Percentiles rank a stretch among this genome's conserved stretches.
Conservation (phyloP, 108 stramenopile species). For the Nitzschia inconspicua region DNA sequence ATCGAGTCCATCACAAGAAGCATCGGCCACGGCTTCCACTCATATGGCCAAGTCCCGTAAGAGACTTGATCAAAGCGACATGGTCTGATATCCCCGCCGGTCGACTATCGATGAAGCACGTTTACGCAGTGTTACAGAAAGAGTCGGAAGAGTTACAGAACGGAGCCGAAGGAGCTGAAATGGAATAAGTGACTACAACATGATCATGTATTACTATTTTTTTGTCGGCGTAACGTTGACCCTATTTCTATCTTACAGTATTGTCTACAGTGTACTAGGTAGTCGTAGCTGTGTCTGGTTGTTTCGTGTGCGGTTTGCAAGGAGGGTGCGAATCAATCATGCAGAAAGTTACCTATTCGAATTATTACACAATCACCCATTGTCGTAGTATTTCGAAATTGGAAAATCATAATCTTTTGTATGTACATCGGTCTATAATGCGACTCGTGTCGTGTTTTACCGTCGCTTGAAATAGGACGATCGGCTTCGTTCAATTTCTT, state of each 20-base stretch:
- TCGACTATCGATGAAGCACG: conserved; percentile 24
- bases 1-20: conserved; percentile 8
- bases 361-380: background rate
- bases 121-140: conserved; percentile 7
- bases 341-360: background rate
- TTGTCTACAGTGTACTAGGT: no score
- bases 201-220: background rate
- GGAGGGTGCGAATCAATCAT: background rate
- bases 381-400: background rate
- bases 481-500: conserved; percentile 82
- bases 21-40: conserved; percentile 25
- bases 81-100: conserved; percentile 27
- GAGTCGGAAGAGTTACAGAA: background rate
- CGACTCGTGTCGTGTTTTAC: background rate
- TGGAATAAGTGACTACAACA: background rate
- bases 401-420: background rate
- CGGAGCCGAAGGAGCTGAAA: background rate
- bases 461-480: conserved; percentile 82
- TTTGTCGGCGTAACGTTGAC: background rate
- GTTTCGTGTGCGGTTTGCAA: no score
- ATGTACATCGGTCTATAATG: conserved; percentile 4
- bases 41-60: conserved; percentile 26
- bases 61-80: conserved; percentile 22
- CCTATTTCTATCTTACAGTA: no score
- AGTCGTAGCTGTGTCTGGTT: no score